Base-by-base conservation (phyloP, 495 filamentous ascomycete species). In the Trichoderma parareesei region DNA sequence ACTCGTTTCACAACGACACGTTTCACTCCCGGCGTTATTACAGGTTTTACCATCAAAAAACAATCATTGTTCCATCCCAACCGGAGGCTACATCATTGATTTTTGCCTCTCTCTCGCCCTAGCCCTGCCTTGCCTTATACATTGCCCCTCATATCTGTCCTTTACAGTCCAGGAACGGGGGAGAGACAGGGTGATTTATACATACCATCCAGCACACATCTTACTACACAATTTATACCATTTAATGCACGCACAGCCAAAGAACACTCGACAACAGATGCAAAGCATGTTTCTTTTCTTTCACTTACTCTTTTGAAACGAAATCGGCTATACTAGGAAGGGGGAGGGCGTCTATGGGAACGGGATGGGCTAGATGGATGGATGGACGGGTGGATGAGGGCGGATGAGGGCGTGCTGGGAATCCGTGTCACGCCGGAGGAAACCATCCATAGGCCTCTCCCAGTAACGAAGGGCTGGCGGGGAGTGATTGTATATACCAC, bases 401-500 rank as follows among this genome's bases (percentile, higher is more conserved):
- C 9, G 27, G 18, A 27, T 20, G 48, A 33, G 5, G 7, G n/a
- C 8, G 33, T 27, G n/a, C n/a, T 20, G 48, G 11, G 53, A 27
- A 27, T 49, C 46, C 46, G 8, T 8, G 46, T 16, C 16, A 49
- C 9, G 11, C 11, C 5, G 1, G 27, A n/a, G 27, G 10, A 8
- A 37, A 57, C 14, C 53, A 57, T 57, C 53, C 53, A 37, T 37
- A 37, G 53, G 53, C 53, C 53, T 57, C 53, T 35, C 53, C 20
- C 33, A 2, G 13, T 37, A 57, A 57, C 13, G 53, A 57, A 27
- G 33, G 53, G 53, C 53, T 35, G 53, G 27, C 27, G 27, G 33
- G 27, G 53, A 57, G 53, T 57, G 53, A 27, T 57, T 57, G 53
- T 57, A 57, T 57, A 57, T 57, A 57, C 33, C 53, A 57, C 20